These are phyloP conservation scores for Sarcomyxa edulis DNA, from an alignment of 768 basidiomycete species.

Conservation along the genomic window DNA sequence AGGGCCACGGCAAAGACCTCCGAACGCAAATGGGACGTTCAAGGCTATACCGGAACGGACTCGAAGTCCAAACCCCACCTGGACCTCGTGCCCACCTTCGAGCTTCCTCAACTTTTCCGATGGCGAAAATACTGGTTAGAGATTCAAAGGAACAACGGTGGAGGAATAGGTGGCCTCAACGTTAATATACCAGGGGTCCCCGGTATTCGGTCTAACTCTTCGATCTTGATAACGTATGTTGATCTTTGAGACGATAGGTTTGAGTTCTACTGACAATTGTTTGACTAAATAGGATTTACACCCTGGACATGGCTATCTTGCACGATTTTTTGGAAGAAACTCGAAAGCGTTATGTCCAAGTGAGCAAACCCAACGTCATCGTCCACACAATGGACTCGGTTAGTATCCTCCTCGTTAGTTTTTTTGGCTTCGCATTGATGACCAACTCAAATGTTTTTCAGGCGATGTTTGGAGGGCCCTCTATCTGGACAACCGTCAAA, in stretches of 20 bases:
- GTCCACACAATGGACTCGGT: constrained; percentile 31
- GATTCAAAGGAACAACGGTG: no score
- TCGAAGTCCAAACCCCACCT: constrained; percentile 22
- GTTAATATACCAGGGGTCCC: no score
- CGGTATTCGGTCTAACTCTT: no score
- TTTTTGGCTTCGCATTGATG: no score
- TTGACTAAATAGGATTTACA: constrained; percentile 30
- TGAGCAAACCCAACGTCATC: constrained; percentile 34
- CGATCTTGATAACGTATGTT: no score
- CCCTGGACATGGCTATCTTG: constrained; percentile 34
- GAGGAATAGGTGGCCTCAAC: no score
- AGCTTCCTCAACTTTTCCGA: constrained; percentile 34
- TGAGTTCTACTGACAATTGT: neutral
- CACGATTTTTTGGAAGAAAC: constrained; percentile 38
- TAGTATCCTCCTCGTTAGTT: constrained; percentile 6
- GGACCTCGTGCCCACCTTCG: constrained; percentile 38
- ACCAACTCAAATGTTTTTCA: constrained; percentile 9
- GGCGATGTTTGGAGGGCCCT: constrained; percentile 30
- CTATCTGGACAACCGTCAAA: constrained; percentile 40
- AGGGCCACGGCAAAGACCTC: constrained; percentile 36
- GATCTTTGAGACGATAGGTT: constrained; percentile 1
- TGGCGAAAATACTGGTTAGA: constrained; percentile 41
- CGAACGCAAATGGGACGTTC: constrained; percentile 32
- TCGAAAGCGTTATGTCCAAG: constrained; percentile 31
- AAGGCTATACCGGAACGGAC: constrained; percentile 16